Evolutionary conservation across 805 yeast genomes (phyloP).

Genomic region (Candida methanosorbosa): DNA sequence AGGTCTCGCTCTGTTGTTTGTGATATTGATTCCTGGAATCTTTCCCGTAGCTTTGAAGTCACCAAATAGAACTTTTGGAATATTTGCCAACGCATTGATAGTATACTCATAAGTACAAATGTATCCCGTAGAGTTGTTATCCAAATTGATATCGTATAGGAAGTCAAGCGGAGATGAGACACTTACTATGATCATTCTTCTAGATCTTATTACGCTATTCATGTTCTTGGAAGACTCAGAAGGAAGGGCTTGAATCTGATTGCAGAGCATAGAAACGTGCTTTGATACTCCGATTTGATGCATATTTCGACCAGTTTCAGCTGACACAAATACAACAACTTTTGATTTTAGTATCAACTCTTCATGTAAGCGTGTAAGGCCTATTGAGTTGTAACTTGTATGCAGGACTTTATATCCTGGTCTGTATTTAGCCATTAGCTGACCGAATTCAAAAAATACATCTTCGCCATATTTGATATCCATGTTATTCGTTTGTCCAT

Average conservation of each 20-base stretch:
- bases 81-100: constrained; percentile 35
- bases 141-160: constrained; percentile 39
- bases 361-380: constrained; percentile 42
- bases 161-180: constrained; percentile 50
- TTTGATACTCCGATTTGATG: constrained; percentile 49
- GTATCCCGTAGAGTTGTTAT: constrained; percentile 35
- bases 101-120: constrained; percentile 57
- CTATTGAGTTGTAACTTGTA: constrained; percentile 46
- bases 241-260: too few species aligned
- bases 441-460: constrained; percentile 40
- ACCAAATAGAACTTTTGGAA: constrained; percentile 48
- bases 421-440: constrained; percentile 26
- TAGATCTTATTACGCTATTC: constrained; percentile 22
- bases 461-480: constrained; percentile 29
- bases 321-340: constrained; percentile 37
- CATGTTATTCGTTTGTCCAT: background rate
- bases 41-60: constrained; percentile 39
- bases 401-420: constrained; percentile 37
- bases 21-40: constrained; percentile 40
- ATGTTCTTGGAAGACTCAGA: constrained; percentile 5
- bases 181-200: constrained; percentile 43
- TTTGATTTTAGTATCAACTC: constrained; percentile 37
- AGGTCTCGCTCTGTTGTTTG: constrained; percentile 2
- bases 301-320: constrained; percentile 50
- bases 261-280: constrained; percentile 42